Evolutionary conservation across 139 green algal species (phyloP).

Genomic region (Chloropicon primus): DNA sequence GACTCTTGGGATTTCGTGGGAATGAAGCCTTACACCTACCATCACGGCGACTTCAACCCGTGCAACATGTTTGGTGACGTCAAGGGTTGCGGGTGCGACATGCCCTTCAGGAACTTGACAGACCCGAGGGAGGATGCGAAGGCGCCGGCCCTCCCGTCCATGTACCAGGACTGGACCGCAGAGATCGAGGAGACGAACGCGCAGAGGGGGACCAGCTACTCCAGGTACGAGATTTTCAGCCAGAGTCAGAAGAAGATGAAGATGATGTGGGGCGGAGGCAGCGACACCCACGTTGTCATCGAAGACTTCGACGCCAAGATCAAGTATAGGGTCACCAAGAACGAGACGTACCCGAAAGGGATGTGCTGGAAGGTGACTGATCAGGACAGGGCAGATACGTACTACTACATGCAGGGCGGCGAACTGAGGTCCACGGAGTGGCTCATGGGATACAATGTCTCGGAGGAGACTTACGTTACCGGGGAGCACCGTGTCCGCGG

Average conservation of each 20-base stretch:
- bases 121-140: not conserved
- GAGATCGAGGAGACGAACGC: not conserved
- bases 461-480: not conserved
- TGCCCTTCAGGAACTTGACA: not conserved
- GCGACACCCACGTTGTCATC: not conserved
- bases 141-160: not conserved
- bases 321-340: not conserved
- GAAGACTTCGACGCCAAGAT: not conserved
- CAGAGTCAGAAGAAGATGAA: not conserved
- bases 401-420: not conserved
- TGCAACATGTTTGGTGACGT: not conserved
- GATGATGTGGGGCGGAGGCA: not conserved
- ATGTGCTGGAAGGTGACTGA: not conserved
- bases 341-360: not conserved
- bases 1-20: not conserved
- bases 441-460: not conserved
- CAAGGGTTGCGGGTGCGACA: not conserved
- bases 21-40: not conserved
- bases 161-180: not conserved
- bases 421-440: not conserved
- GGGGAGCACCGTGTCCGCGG: not conserved
- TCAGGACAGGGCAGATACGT: not conserved
- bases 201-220: not conserved
- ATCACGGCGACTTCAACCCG: not conserved
- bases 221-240: not conserved